phyloP scores from a whole-genome alignment of 2,329 filamentous ascomycete species.

The Aureobasidium namibiae region DNA sequence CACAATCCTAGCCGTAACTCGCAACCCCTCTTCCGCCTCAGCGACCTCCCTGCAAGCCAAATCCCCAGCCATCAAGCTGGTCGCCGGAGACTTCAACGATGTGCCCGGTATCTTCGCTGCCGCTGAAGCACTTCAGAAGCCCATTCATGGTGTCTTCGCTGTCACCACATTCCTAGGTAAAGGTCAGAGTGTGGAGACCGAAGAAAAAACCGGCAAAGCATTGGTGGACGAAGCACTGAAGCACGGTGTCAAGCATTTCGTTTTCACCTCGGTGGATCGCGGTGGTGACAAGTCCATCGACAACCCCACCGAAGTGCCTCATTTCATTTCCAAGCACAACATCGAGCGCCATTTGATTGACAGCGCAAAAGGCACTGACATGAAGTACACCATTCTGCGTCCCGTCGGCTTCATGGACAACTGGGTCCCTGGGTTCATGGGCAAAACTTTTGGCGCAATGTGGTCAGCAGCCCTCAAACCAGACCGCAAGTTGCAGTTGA shows the following conservation, averaged over 20 bases:
- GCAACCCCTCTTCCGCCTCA: constrained; percentile 43
- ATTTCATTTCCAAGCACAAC: constrained; percentile 53
- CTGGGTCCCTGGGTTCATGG: constrained; percentile 38
- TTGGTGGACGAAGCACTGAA: constrained; percentile 50
- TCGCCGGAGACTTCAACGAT: constrained; percentile 51
- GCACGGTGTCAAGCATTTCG: constrained; percentile 48
- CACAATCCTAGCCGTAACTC: constrained; percentile 53
- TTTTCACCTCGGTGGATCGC: constrained; percentile 56
- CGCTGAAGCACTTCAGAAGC: constrained; percentile 18
- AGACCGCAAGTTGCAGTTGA: constrained; percentile 27
- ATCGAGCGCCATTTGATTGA: constrained; percentile 55
- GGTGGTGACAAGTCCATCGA: constrained; percentile 48
- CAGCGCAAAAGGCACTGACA: constrained; percentile 33
- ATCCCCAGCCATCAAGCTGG: constrained; percentile 43
- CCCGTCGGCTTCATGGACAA: constrained; percentile 59
- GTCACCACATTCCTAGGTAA: constrained; percentile 43
- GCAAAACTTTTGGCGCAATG: constrained; percentile 41
- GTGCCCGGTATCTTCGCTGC: constrained; percentile 40
- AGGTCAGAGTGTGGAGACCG: constrained; percentile 31
- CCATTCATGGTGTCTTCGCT: constrained; percentile 49
- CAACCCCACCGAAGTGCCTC: constrained; percentile 48
- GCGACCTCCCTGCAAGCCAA: constrained; percentile 42
- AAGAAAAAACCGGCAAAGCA: constrained; percentile 47
- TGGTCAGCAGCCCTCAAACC: constrained; percentile 26
- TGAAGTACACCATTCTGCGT: constrained; percentile 55